phyloP scores from a whole-genome alignment of 768 basidiomycete genomes.

The Macrolepiota fuliginosa region DNA sequence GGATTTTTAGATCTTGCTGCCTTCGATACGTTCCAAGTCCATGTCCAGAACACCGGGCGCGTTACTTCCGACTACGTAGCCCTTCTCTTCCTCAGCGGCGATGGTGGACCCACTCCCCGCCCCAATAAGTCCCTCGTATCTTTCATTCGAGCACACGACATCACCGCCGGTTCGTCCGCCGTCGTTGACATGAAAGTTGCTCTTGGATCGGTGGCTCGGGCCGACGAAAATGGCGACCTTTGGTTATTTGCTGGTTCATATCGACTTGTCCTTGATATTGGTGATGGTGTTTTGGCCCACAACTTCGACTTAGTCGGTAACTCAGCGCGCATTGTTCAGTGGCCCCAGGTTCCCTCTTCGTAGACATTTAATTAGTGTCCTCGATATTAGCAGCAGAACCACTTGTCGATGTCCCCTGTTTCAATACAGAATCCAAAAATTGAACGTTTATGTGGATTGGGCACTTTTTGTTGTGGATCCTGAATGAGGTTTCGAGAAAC shows the following conservation, averaged over 20 bases:
- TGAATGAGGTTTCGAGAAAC: too few species aligned
- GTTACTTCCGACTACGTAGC: constrained; percentile 54
- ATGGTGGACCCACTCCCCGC: constrained; percentile 46
- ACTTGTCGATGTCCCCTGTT: neutral
- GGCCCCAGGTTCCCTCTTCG: constrained; percentile 30
- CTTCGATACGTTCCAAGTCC: constrained; percentile 49
- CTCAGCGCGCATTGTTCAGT: constrained; percentile 36
- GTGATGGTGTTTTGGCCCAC: constrained; percentile 31
- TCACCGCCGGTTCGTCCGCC: constrained; percentile 23
- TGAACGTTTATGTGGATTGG: neutral
- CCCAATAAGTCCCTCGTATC: constrained; percentile 52
- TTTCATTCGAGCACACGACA: constrained; percentile 38
- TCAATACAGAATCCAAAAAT: neutral
- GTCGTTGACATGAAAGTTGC: constrained; percentile 39
- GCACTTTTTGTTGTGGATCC: too few species aligned
- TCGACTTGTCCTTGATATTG: constrained; percentile 40
- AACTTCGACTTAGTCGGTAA: constrained; percentile 42
- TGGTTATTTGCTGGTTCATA: constrained; percentile 47
- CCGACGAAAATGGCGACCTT: constrained; percentile 42
- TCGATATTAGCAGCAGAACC: neutral
- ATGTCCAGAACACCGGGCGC: constrained; percentile 46
- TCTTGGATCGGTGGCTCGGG: constrained; percentile 47
- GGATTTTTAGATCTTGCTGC: constrained; percentile 37
- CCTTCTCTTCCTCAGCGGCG: constrained; percentile 47
- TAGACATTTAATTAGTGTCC: neutral